phyloP scores from a whole-genome alignment of 176 grass and related monocot genomes.

The Thinopyrum elongatum region DNA sequence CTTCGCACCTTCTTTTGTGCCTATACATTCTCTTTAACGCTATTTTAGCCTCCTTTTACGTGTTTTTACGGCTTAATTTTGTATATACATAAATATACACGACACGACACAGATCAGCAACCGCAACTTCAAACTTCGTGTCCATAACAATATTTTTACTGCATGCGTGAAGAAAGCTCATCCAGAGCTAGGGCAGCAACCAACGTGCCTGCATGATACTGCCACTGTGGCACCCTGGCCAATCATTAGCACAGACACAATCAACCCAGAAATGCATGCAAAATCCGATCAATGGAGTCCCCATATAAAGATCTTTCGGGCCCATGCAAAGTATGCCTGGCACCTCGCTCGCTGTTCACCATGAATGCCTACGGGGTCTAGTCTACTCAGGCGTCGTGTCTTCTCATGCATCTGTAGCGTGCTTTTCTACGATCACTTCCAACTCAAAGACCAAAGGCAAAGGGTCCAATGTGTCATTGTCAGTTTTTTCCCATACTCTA shows the following conservation, averaged over 20 bases:
- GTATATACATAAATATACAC: too few relatives aligned
- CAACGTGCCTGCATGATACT: neutral
- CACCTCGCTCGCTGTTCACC: neutral
- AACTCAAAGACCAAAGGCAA: slow-evolving; percentile 40
- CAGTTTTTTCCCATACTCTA: slow-evolving; percentile 26
- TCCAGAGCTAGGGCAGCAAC: too few relatives aligned
- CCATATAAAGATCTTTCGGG: slow-evolving; percentile 13
- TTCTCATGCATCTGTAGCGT: slow-evolving; percentile 7
- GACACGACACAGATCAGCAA: too few relatives aligned
- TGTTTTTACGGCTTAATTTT: too few relatives aligned
- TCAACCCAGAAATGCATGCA: slow-evolving; percentile 36
- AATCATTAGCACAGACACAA: slow-evolving; percentile 46
- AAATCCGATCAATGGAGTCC: slow-evolving; percentile 27
- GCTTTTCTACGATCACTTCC: slow-evolving; percentile 46
- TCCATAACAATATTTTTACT: too few relatives aligned
- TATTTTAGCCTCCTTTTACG: too few relatives aligned
- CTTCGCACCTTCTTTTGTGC: too few relatives aligned
- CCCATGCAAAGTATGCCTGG: slow-evolving; percentile 18
- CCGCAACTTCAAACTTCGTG: too few relatives aligned
- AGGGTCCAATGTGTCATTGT: slow-evolving; percentile 25
- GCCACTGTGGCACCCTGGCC: slow-evolving; percentile 12
- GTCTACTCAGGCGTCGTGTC: slow-evolving; percentile 25
- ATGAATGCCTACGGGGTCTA: slow-evolving; percentile 25
- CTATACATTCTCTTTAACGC: too few relatives aligned
- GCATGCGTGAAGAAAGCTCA: too few relatives aligned